Percentiles rank a stretch among this genome's conserved stretches.
Evolutionary conservation across 2,329 filamentous ascomycete species (phyloP).

Genomic region (Thielaviopsis populi): DNA sequence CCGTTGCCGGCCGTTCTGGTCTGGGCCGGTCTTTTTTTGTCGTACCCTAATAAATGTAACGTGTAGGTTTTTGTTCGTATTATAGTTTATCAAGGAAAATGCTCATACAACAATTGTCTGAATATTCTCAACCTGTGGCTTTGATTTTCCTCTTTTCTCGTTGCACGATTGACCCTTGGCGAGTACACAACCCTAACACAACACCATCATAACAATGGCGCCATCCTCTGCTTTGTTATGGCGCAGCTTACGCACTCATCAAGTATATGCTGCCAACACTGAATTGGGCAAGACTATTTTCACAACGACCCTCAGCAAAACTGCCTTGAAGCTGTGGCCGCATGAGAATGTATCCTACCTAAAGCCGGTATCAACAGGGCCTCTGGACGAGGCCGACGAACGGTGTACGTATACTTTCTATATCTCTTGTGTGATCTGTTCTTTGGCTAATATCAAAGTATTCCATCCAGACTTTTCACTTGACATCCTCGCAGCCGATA

Average conservation of each 20-base stretch:
- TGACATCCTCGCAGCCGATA: not conserved
- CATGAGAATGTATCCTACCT: slow-evolving; percentile 46
- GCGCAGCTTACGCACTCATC: slow-evolving; percentile 52
- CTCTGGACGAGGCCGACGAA: slow-evolving; percentile 54
- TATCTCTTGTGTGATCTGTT: not conserved
- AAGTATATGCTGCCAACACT: slow-evolving; percentile 73
- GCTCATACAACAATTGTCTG: not conserved
- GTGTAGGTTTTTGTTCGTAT: not conserved
- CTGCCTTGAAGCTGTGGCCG: slow-evolving; percentile 34
- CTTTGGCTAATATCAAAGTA: not conserved
- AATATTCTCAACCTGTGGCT: not conserved
- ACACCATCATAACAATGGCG: slow-evolving; percentile 23
- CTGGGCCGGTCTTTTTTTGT: not conserved
- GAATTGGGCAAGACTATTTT: slow-evolving; percentile 75
- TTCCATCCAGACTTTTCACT: not conserved
- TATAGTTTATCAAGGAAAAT: not conserved
- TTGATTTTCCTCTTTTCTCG: not conserved
- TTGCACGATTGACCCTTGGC: not conserved
- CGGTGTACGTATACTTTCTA: slow-evolving; percentile 31
- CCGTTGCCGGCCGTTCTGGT: not conserved
- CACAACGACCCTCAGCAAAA: slow-evolving; percentile 54
- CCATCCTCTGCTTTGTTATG: slow-evolving; percentile 48
- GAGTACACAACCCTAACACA: not conserved
- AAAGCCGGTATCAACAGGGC: slow-evolving; percentile 71
- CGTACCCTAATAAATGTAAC: not conserved